Percentiles rank a stretch among this genome's conserved stretches.
These are phyloP conservation scores for Thelonectria olida DNA, from an alignment of 2,329 filamentous ascomycete genomes.

Conservation along the genomic window DNA sequence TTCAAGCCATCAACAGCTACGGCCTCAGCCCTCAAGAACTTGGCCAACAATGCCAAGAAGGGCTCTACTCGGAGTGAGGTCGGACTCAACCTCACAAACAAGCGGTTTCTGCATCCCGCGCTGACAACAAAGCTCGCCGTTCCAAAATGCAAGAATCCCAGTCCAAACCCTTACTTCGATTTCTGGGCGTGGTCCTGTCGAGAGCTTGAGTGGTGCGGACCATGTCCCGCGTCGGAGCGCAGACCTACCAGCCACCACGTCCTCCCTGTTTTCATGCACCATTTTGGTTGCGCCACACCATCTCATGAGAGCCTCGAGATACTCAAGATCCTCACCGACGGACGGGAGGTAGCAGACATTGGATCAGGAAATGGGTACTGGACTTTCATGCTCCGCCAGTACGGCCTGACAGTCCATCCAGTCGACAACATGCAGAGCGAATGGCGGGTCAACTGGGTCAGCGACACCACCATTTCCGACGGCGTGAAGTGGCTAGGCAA, in stretches of 20 bases:
- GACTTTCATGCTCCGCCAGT: slow-evolving; percentile 73
- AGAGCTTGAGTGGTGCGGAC: slow-evolving; percentile 72
- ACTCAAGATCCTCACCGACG: slow-evolving; percentile 64
- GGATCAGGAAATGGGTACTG: slow-evolving; percentile 81
- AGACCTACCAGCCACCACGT: slow-evolving; percentile 71
- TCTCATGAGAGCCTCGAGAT: slow-evolving; percentile 72
- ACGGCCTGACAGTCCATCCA: slow-evolving; percentile 63
- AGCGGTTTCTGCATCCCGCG: slow-evolving; percentile 60
- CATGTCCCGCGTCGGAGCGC: slow-evolving; percentile 60
- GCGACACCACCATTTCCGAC: slow-evolving; percentile 70
- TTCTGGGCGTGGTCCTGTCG: slow-evolving; percentile 74
- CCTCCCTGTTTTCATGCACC: slow-evolving; percentile 79
- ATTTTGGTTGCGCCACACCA: slow-evolving; percentile 79
- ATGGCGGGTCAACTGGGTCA: slow-evolving; percentile 76
- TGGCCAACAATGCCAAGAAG: slow-evolving; percentile 72
- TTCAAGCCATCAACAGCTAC: slow-evolving; percentile 70
- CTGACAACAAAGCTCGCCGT: slow-evolving; percentile 51
- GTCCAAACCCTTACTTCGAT: slow-evolving; percentile 72
- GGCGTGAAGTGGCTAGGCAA: slow-evolving; percentile 66
- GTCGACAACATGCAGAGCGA: slow-evolving; percentile 75
- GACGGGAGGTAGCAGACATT: slow-evolving; percentile 68
- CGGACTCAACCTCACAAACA: slow-evolving; percentile 63
- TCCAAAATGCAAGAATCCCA: slow-evolving; percentile 56
- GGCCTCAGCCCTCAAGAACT: slow-evolving; percentile 68
- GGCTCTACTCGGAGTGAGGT: slow-evolving; percentile 66